Conservation (phyloP, 345 rosid genomes). For the Melaleuca quinquenervia region DNA sequence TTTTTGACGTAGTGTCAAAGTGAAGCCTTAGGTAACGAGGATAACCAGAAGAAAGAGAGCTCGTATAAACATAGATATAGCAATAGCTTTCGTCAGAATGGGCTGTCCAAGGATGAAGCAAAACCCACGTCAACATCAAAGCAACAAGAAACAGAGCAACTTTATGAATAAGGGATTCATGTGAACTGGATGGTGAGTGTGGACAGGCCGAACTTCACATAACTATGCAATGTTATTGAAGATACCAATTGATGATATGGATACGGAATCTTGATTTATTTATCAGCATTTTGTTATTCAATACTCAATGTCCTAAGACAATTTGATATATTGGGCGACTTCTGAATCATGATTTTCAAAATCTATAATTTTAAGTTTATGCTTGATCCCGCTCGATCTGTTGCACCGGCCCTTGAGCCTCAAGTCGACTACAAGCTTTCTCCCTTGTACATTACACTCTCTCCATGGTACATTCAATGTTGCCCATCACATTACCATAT, state of each 20-base stretch:
- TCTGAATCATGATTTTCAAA: not conserved
- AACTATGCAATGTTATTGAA: not conserved
- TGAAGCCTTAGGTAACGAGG: not conserved
- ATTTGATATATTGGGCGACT: not conserved
- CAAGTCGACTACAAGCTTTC: not conserved
- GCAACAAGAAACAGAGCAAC: not conserved
- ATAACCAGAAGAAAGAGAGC: not conserved
- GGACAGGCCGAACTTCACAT: not conserved
- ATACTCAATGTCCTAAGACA: not conserved
- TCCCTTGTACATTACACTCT: not conserved
- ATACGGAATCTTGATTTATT: not conserved
- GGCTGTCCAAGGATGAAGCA: not conserved
- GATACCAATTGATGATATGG: not conserved
- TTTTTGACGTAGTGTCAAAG: not conserved
- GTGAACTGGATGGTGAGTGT: not conserved
- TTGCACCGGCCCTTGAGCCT: rapidly evolving
- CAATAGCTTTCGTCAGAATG: not conserved
- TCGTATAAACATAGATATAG: not conserved
- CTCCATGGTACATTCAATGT: not conserved
- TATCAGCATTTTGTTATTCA: not conserved
- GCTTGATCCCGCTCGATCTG: not conserved
- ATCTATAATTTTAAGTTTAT: not conserved
- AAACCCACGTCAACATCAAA: not conserved
- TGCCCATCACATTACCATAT: not conserved
- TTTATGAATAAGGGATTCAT: not conserved